A percentile compares a stretch with the other conserved stretches of the same genome.
These are phyloP conservation scores for Suhomyces wounanorum DNA, from an alignment of 1,139 yeast genomes.

Conservation along the genomic window DNA sequence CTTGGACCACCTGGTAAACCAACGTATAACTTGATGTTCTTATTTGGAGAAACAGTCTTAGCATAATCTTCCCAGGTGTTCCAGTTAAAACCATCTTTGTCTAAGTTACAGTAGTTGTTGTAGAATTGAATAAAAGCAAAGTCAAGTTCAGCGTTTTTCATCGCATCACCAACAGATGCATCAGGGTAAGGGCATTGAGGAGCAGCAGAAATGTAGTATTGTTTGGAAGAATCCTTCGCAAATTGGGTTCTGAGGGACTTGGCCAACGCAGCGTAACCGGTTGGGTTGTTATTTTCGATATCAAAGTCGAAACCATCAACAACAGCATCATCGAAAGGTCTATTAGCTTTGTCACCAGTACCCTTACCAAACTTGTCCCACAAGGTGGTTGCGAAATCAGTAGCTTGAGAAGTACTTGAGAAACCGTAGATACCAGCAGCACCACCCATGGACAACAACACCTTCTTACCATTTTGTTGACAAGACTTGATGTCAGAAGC, in stretches of 20 bases:
- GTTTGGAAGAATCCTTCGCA: slow-evolving; percentile 52
- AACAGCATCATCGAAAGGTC: slow-evolving; percentile 71
- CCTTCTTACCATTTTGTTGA: slow-evolving; percentile 75
- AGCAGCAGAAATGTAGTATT: slow-evolving; percentile 85
- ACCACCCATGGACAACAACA: slow-evolving; percentile 86
- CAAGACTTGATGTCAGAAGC: slow-evolving; percentile 83
- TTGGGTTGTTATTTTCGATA: slow-evolving; percentile 43
- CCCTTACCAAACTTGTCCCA: slow-evolving; percentile 81
- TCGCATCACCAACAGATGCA: slow-evolving; percentile 71
- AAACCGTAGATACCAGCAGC: slow-evolving; percentile 82
- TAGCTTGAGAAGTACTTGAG: slow-evolving; percentile 59
- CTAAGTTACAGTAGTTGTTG: slow-evolving; percentile 79
- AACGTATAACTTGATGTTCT: slow-evolving; percentile 60
- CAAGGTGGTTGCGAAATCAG: slow-evolving; percentile 66
- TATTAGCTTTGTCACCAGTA: slow-evolving; percentile 29
- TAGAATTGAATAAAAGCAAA: slow-evolving; percentile 91
- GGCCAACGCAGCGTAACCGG: slow-evolving; percentile 66
- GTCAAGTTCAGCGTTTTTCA: slow-evolving; percentile 66
- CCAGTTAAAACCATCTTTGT: slow-evolving; percentile 67
- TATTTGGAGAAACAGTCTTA: slow-evolving; percentile 61
- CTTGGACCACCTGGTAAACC: slow-evolving; percentile 73
- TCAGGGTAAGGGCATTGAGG: slow-evolving; percentile 97
- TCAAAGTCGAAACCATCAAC: slow-evolving; percentile 52
- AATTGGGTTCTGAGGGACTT: slow-evolving; percentile 60
- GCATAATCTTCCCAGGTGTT: slow-evolving; percentile 82